Evolutionary conservation across 768 basidiomycete genomes (phyloP).

Genomic region (Mycena leptocephala): DNA sequence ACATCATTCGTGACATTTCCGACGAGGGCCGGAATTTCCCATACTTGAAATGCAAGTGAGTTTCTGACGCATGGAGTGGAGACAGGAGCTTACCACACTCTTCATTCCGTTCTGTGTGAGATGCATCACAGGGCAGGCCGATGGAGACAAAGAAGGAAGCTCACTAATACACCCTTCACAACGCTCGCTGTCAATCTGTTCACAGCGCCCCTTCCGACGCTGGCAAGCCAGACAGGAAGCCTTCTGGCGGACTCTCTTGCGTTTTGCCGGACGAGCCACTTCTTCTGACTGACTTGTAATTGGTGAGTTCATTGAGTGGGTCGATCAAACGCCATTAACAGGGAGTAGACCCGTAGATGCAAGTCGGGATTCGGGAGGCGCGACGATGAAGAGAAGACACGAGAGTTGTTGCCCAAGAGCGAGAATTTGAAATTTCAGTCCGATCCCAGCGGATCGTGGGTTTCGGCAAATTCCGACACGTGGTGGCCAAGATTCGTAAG

Average conservation of each 20-base stretch:
- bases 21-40: conserved; percentile 16
- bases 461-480: too few species aligned
- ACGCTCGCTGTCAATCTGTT: conserved; percentile 16
- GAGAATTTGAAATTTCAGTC: too few species aligned
- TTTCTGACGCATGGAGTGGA: background rate
- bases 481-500: too few species aligned
- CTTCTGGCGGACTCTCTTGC: conserved; percentile 21
- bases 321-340: background rate
- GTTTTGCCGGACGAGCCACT: conserved; percentile 12
- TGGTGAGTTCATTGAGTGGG: background rate
- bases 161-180: conserved; percentile 27
- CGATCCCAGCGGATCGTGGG: too few species aligned
- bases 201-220: conserved; percentile 24
- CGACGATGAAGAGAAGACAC: too few species aligned
- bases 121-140: background rate
- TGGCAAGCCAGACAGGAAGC: conserved; percentile 20
- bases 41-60: conserved; percentile 2
- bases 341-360: too few species aligned
- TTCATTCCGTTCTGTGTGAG: conserved; percentile 14
- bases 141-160: background rate
- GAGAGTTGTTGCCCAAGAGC: too few species aligned
- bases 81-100: background rate
- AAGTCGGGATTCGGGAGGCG: too few species aligned
- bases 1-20: conserved; percentile 24
- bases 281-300: conserved; percentile 3